These are phyloP conservation scores for Fonsecaea erecta DNA, from an alignment of 2,329 filamentous ascomycete species.

Conservation along the genomic window DNA sequence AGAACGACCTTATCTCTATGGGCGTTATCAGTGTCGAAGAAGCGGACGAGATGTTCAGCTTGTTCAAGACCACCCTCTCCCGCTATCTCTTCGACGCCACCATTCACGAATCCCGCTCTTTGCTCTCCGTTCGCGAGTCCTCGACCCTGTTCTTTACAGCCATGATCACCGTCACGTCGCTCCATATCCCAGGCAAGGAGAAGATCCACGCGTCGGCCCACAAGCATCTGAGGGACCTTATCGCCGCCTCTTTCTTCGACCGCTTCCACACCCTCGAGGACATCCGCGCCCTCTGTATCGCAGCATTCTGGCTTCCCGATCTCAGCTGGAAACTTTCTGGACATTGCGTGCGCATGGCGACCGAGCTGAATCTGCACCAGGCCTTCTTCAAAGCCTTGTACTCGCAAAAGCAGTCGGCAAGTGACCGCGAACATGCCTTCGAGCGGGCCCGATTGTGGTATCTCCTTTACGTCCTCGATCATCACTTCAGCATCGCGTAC, in stretches of 20 bases:
- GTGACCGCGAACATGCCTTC: slow-evolving; percentile 41
- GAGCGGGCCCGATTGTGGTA: slow-evolving; percentile 66
- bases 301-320: slow-evolving; percentile 67
- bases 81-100: slow-evolving; percentile 43
- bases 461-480: slow-evolving; percentile 67
- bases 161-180: slow-evolving; percentile 62
- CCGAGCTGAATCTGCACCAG: slow-evolving; percentile 62
- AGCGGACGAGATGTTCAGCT: slow-evolving; percentile 35
- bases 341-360: slow-evolving; percentile 62
- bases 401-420: slow-evolving; percentile 50
- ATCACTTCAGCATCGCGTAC: slow-evolving; percentile 67
- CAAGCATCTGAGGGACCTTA: slow-evolving; percentile 61
- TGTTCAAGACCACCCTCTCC: slow-evolving; percentile 37
- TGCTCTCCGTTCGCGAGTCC: slow-evolving; percentile 58
- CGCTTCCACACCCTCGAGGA: slow-evolving; percentile 63
- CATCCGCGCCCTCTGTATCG: slow-evolving; percentile 64
- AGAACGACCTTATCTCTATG: slow-evolving; percentile 34
- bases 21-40: slow-evolving; percentile 33
- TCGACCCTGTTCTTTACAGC: slow-evolving; percentile 62
- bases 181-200: slow-evolving; percentile 62
- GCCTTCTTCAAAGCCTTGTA: slow-evolving; percentile 57
- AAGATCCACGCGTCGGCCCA: slow-evolving; percentile 60
- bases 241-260: slow-evolving; percentile 63
- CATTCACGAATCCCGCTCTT: slow-evolving; percentile 55
- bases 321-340: slow-evolving; percentile 67